phyloP scores from a whole-genome alignment of 2,329 filamentous ascomycete genomes.

The Cladosporium sphaerospermum region DNA sequence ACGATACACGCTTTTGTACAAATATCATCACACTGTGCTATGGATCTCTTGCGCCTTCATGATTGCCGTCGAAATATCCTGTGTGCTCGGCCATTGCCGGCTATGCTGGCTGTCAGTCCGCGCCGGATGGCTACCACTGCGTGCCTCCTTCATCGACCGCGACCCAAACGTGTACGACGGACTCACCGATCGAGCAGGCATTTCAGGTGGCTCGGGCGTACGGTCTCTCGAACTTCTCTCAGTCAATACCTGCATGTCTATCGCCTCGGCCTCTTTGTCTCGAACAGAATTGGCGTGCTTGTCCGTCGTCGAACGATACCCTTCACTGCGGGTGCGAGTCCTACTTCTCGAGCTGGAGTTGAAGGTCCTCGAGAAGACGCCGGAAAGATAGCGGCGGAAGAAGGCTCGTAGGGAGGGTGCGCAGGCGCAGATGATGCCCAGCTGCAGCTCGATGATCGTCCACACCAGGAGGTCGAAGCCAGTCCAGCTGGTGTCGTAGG shows the following conservation, averaged over 20 bases:
- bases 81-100: background rate
- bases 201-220: background rate
- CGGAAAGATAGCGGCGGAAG: conserved; percentile 22
- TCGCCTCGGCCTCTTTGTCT: background rate
- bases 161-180: background rate
- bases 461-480: conserved; percentile 25
- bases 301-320: background rate
- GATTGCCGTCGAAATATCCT: background rate
- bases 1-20: background rate
- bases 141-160: background rate
- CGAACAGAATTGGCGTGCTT: background rate
- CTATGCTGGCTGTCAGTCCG: background rate
- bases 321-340: background rate
- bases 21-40: background rate
- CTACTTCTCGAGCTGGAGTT: background rate
- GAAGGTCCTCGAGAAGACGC: background rate
- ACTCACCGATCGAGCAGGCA: background rate
- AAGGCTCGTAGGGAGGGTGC: conserved; percentile 25
- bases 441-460: conserved; percentile 24
- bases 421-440: conserved; percentile 28
- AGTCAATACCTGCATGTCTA: conserved; percentile 6
- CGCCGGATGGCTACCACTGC: background rate
- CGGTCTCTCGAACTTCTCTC: background rate
- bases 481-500: conserved; percentile 20
- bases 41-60: background rate